Conservation (phyloP, 345 rosid species). For the Bruguiera sexangula region DNA sequence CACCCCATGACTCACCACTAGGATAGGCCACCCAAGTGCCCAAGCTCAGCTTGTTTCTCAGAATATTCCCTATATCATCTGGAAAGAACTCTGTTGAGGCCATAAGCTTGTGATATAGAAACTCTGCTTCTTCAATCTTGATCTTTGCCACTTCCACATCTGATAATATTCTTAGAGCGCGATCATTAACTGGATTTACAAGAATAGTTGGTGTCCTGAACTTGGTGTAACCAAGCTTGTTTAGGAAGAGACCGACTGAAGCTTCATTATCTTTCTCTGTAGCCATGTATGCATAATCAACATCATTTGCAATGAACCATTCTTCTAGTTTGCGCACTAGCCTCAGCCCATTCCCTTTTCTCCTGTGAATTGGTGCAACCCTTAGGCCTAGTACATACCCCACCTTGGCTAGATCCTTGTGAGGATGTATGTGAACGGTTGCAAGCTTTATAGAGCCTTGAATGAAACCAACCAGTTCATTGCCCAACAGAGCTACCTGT, state of each 20-base stretch:
- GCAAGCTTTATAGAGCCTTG: slow-evolving; percentile 75
- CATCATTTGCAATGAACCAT: slow-evolving; percentile 56
- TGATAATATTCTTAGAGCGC: slow-evolving; percentile 27
- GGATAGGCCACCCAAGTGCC: slow-evolving; percentile 82
- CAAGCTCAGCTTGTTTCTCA: slow-evolving; percentile 56
- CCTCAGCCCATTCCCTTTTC: slow-evolving; percentile 53
- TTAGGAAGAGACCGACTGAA: slow-evolving; percentile 52
- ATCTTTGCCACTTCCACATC: slow-evolving; percentile 44
- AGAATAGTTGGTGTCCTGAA: slow-evolving; percentile 64
- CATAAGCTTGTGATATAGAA: slow-evolving; percentile 46
- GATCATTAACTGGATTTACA: slow-evolving; percentile 57
- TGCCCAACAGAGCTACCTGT: slow-evolving; percentile 61
- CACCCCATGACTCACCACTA: slow-evolving; percentile 26
- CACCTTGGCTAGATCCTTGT: slow-evolving; percentile 39
- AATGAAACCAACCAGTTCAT: slow-evolving; percentile 63
- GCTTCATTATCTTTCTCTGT: slow-evolving; percentile 69
- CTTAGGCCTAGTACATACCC: slow-evolving; percentile 71
- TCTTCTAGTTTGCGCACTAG: slow-evolving; percentile 60
- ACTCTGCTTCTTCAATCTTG: slow-evolving; percentile 50
- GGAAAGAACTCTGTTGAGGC: slow-evolving; percentile 65
- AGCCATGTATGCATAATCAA: slow-evolving; percentile 73
- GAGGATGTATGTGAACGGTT: slow-evolving; percentile 31
- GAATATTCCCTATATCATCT: slow-evolving; percentile 48
- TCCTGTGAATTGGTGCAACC: slow-evolving; percentile 52
- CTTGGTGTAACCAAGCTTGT: slow-evolving; percentile 43